A percentile compares a stretch with the other conserved stretches of the same genome.
Evolutionary conservation across 805 yeast genomes (phyloP).

Genomic region (Wickerhamiella azyma): DNA sequence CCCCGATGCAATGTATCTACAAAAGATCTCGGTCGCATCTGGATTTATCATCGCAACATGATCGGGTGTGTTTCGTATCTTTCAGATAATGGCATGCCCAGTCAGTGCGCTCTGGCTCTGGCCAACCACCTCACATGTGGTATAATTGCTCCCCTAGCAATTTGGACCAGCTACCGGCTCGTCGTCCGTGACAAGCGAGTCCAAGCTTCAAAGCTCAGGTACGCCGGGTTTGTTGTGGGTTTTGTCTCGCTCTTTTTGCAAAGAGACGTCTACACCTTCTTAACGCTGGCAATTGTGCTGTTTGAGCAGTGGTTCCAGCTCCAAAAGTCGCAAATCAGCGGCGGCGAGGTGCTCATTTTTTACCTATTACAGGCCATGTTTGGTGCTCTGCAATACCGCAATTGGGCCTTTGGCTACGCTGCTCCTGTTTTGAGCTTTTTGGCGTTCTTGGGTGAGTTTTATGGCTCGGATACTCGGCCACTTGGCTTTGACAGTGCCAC

Average conservation of each 20-base stretch:
- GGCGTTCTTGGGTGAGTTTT: neutral
- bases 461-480: conserved; percentile 4
- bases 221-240: neutral
- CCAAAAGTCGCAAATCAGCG: neutral
- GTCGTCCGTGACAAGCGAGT: neutral
- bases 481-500: conserved; percentile 11
- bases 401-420: neutral
- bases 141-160: neutral
- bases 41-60: neutral
- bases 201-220: neutral
- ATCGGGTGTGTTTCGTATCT: conserved; percentile 2
- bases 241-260: neutral
- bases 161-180: neutral
- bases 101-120: neutral
- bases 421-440: neutral
- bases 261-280: neutral
- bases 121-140: neutral
- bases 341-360: conserved; percentile 3
- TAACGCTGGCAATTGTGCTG: neutral
- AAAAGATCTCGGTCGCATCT: neutral
- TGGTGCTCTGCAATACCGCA: neutral
- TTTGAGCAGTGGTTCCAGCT: conserved; percentile 4
- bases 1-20: no score
- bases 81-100: conserved; percentile 3
- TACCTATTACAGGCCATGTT: neutral